Conservation (phyloP, 495 filamentous ascomycete species). For the Trichoderma gamsii region DNA sequence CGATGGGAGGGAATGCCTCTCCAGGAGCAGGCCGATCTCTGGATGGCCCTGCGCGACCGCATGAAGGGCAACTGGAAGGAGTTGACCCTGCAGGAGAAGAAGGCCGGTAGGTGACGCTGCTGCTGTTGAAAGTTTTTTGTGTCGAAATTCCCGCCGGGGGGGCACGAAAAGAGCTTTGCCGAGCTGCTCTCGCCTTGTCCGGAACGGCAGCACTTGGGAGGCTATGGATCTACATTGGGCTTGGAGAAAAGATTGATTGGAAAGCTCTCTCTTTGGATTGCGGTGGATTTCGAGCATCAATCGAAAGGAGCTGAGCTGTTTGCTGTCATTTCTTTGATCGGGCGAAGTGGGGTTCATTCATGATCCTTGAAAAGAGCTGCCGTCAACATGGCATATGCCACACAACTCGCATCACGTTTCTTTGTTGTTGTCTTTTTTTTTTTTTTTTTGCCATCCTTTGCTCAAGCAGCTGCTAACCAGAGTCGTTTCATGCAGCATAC, state of each 20-base stretch:
- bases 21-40: conserved; percentile 97
- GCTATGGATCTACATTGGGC: neutral
- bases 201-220: neutral
- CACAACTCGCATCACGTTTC: neutral
- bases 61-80: conserved; percentile 98
- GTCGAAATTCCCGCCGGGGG: neutral
- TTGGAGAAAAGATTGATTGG: neutral
- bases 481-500: conserved; percentile 60
- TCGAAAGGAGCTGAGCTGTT: neutral
- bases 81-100: conserved; percentile 93
- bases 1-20: conserved; percentile 95
- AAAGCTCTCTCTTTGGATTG: neutral
- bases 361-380: neutral
- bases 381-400: neutral
- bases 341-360: neutral
- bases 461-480: conserved; percentile 23
- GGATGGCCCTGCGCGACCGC: conserved; percentile 94
- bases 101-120: conserved; percentile 74
- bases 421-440: neutral
- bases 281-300: neutral
- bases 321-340: neutral
- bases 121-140: neutral
- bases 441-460: neutral
- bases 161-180: neutral
- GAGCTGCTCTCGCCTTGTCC: neutral